Conservation (phyloP, 257 asterid genomes). For the Capsicum baccatum region DNA sequence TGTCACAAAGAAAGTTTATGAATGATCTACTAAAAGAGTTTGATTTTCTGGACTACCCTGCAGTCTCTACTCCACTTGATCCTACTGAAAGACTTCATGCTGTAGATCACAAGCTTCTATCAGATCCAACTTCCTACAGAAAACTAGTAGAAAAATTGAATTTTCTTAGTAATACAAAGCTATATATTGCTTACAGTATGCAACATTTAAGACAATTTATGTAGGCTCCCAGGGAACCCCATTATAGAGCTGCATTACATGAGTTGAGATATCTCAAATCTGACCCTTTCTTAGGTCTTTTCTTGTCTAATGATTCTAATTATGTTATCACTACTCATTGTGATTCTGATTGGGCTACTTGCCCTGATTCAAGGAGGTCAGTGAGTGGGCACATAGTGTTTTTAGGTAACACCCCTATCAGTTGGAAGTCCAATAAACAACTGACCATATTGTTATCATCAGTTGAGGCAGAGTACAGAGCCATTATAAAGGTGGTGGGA, state of each 20-base stretch:
- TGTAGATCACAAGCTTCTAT: not conserved
- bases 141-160: not conserved
- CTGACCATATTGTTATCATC: too few species aligned
- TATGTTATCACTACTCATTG: not conserved
- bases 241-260: not conserved
- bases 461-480: too few species aligned
- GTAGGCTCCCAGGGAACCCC: not conserved
- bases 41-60: not conserved
- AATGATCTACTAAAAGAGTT: too few species aligned
- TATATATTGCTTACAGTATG: not conserved
- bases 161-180: not conserved
- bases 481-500: too few species aligned
- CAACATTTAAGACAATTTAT: not conserved
- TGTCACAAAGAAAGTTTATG: too few species aligned
- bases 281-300: not conserved
- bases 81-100: not conserved
- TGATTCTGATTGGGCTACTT: not conserved
- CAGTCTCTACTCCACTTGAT: not conserved
- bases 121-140: not conserved
- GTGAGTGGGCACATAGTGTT: not conserved
- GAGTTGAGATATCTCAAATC: not conserved
- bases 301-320: not conserved
- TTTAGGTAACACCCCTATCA: not conserved
- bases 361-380: not conserved
- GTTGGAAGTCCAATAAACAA: too few species aligned